Percentiles rank a stretch among this genome's conserved stretches.
phyloP scores from a whole-genome alignment of 345 rosid genomes.

The Raphanus sativus region DNA sequence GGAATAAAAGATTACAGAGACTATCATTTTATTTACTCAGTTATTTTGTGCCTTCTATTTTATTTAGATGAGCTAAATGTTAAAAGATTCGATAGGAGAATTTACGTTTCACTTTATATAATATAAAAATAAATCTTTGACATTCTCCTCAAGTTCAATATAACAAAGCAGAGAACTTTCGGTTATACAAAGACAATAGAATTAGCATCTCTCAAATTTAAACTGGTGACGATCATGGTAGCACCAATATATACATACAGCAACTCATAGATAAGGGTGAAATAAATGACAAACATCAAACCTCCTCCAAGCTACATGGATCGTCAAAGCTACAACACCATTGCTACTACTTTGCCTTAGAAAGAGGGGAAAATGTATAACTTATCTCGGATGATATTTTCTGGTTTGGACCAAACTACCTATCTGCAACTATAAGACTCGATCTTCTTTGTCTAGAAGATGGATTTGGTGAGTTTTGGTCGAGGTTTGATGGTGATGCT shows the following conservation, averaged over 20 bases:
- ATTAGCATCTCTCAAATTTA: constrained; percentile 36
- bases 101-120: not conserved
- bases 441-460: constrained; percentile 46
- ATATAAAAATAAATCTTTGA: not conserved
- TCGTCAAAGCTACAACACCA: constrained; percentile 28
- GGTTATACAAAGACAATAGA: constrained; percentile 5
- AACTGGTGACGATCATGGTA: constrained; percentile 29
- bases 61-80: not conserved
- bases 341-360: constrained; percentile 26
- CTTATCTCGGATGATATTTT: constrained; percentile 20
- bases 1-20: constrained; percentile 11
- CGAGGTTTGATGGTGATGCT: constrained; percentile 65
- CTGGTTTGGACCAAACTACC: constrained; percentile 30
- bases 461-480: constrained; percentile 80
- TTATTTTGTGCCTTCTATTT: not conserved
- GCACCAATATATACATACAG: constrained; percentile 37
- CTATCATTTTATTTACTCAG: not conserved
- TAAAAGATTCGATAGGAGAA: not conserved
- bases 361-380: not conserved
- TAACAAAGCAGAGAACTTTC: constrained; percentile 2
- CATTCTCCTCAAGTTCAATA: constrained; percentile 2
- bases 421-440: constrained; percentile 39
- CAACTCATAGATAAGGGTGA: constrained; percentile 24
- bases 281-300: constrained; percentile 27
- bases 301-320: constrained; percentile 21